Evolutionary conservation across 225 moss, liverwort and hornwort genomes (phyloP), one percentile per base, ranked within the genome.

Genomic region (Sphagnum tenellum): DNA sequence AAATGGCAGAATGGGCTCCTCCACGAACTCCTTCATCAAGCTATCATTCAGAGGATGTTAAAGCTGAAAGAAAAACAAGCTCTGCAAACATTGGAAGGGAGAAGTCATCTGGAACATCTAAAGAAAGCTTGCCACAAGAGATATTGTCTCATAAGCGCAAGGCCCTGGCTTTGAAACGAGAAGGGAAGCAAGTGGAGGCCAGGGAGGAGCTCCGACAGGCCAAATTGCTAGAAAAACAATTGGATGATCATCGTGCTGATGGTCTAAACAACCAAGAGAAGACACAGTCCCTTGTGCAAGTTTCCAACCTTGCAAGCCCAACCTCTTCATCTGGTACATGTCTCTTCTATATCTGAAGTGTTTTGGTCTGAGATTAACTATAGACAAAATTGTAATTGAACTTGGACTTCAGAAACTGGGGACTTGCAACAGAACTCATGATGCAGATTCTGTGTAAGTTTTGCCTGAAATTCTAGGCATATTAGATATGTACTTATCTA

Each of bases 131-230:
- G 66, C 78, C 74, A 60, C 87, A 89, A 70, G 83, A 89, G 55
- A 89, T 98, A 60, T 72, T 83, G 82, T 74, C 82, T 61, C 86
- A 85, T 61, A 98, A 91, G 78, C 89, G 82, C 70, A 98, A 84
- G 74, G 98, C 98, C 57, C 52, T 98, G 65, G 69, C 78, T 64
- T 73, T 93, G 62, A 98, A 98, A 71, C 87, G 86, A 63, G 89
- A 98, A 59, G 93, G 98, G 60, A 98, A 90, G 74, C 71, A 67
- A 52, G 75, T 55, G 58, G 98, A 98, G 75, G 98, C 98, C 12
- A 80, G 78, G 65, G 93, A 98, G 54, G 90, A 90, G 72, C 84
- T 98, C 66, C 82, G 79, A 74, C 82, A 82, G 73, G 93, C 90
- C 7, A 98, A 89, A 78, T 55, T 91, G 67, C 66, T 98, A 59